Evolutionary conservation across 1,284 basidiomycete species (phyloP).

Genomic region (Moesziomyces sp.): DNA sequence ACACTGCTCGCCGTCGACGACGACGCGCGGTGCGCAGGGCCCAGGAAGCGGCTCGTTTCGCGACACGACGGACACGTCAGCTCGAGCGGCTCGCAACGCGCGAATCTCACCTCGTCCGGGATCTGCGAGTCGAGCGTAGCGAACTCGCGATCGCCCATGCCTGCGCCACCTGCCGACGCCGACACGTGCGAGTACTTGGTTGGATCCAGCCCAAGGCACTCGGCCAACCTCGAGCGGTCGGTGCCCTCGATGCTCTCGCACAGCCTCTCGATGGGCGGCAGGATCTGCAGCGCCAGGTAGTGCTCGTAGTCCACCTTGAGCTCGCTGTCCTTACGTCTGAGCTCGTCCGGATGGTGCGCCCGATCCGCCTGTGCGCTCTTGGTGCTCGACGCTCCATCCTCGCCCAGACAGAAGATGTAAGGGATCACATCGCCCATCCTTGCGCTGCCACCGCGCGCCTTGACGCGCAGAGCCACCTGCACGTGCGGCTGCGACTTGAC

Average conservation of each 20-base stretch:
- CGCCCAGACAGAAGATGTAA: constrained; percentile 89
- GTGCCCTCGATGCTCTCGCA: constrained; percentile 98
- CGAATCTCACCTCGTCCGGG: constrained; percentile 83
- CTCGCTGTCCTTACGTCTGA: constrained; percentile 72
- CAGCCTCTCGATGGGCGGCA: constrained; percentile 92
- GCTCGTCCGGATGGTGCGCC: constrained; percentile 92
- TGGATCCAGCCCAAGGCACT: constrained; percentile 93
- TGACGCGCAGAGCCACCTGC: constrained; percentile 92
- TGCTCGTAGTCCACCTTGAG: constrained; percentile 75
- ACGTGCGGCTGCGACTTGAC: constrained; percentile 95
- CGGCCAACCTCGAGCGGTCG: constrained; percentile 87
- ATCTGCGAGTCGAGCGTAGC: constrained; percentile 88
- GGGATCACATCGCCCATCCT: constrained; percentile 92
- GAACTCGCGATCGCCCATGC: constrained; percentile 74
- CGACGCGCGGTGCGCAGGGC: constrained; percentile 23
- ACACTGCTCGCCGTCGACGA: constrained; percentile 1
- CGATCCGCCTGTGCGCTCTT: constrained; percentile 87
- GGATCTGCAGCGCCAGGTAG: constrained; percentile 89
- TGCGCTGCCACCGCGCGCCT: constrained; percentile 81
- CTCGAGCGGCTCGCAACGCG: constrained; percentile 49
- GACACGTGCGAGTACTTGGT: constrained; percentile 73
- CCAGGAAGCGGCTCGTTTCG: constrained; percentile 29
- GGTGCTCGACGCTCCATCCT: constrained; percentile 76
- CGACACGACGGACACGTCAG: constrained; percentile 57
- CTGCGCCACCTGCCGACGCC: constrained; percentile 37